Base-by-base conservation (phyloP, 2,329 filamentous ascomycete species). In the Phaeosphaeria sp. region DNA sequence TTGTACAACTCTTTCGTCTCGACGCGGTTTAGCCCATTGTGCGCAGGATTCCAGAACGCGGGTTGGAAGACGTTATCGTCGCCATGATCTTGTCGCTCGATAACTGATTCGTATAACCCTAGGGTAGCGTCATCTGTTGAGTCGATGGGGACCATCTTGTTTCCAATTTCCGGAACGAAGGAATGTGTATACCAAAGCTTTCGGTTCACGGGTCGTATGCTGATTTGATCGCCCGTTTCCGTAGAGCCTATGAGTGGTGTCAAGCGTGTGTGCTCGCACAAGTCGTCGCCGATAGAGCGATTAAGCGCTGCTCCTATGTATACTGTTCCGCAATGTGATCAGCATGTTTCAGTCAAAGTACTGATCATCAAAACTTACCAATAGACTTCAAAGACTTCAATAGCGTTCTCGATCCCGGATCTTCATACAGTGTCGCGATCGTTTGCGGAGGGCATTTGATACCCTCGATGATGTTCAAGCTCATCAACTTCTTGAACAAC, bases 1-100 rank as follows among this genome's bases (percentile, higher is more conserved):
- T 56, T 39, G 69, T 65, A 79, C 0, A 80, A 57, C 47, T 80
- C 78, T 17, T 68, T 71, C 21, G 76, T 78, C 6, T 63, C 63
- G 36, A 77, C 78, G 36, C 68, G 71, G 2, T 71, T 49, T 1
- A 64, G 43, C 9, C 74, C 60, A 0, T 70, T 74, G 50, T 50
- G 53, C 8, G 13, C 43, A 1, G 60, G 51, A 30, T 67, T 69
- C 58, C 60, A 64, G 43, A 76, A 79, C 2, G 74, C 63, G 5
- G 63, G 55, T 39, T 64, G 59, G 48, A 76, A 79, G 4, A 74
- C 40, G 15, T 65, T 63, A 49, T 72, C 69, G 18, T 67, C 63
- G 1, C 52, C 51, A 5, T 71, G 55, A 1, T 67, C 53, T 3
- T 59, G 51, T 0, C 73, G 69, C 0, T 73, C 64, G 1, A 75